phyloP scores from a whole-genome alignment of 352 stramenopile genomes.

The Globisporangium echinulatum region DNA sequence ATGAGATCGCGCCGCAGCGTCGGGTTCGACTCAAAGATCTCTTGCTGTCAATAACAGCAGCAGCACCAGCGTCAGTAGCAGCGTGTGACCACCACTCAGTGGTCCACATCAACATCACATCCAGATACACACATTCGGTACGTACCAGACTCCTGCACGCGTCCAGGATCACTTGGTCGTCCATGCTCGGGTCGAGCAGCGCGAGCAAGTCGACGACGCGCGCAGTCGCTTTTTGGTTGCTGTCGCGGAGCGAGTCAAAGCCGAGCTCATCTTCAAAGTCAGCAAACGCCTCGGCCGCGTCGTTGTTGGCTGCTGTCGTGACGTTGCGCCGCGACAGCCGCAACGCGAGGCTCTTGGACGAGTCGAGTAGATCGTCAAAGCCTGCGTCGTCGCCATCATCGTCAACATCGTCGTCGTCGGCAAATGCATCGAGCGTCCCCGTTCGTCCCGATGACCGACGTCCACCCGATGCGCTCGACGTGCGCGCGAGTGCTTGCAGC shows the following conservation, averaged over 20 bases:
- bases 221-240: slow-evolving; percentile 65
- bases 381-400: slow-evolving; percentile 16
- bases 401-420: neutral
- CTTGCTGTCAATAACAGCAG: slow-evolving; percentile 26
- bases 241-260: slow-evolving; percentile 70
- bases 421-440: neutral
- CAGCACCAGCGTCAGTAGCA: too few relatives aligned
- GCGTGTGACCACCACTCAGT: too few relatives aligned
- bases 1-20: slow-evolving; percentile 75
- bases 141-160: slow-evolving; percentile 65
- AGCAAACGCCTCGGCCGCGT: slow-evolving; percentile 27
- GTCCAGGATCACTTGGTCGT: slow-evolving; percentile 81
- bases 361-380: slow-evolving; percentile 13
- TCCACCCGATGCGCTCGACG: slow-evolving; percentile 19
- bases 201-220: slow-evolving; percentile 73
- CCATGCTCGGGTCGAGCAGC: slow-evolving; percentile 78
- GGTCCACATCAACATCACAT: too few relatives aligned
- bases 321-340: slow-evolving; percentile 10
- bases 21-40: slow-evolving; percentile 76
- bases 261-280: slow-evolving; percentile 83
- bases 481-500: slow-evolving; percentile 33
- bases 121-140: neutral
- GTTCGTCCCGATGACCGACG: neutral
- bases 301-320: slow-evolving; percentile 1
- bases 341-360: slow-evolving; percentile 1